Conservation (phyloP, 2,329 filamentous ascomycete genomes). For the Xylaria sp. region DNA sequence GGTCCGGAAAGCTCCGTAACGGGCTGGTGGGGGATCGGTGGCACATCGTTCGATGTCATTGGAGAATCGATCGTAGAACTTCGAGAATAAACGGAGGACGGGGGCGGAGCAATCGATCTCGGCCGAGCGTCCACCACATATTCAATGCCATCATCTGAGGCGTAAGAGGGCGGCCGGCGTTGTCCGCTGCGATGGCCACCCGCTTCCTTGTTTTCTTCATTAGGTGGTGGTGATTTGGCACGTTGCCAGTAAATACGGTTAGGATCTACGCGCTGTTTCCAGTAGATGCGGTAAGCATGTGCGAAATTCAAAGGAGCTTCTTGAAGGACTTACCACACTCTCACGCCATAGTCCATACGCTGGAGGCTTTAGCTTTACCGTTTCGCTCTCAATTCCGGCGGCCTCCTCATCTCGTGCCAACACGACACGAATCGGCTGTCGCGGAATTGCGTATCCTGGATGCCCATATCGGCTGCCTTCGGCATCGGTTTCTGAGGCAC, state of each 20-base stretch:
- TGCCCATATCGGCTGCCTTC: conserved; percentile 18
- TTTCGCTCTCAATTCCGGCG: conserved; percentile 64
- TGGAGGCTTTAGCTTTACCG: conserved; percentile 73
- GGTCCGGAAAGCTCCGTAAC: conserved; percentile 51
- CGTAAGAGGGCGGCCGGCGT: conserved; percentile 77
- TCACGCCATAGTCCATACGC: conserved; percentile 88
- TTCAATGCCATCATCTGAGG: conserved; percentile 77
- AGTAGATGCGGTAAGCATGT: conserved; percentile 20
- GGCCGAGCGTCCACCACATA: conserved; percentile 77
- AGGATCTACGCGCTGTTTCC: conserved; percentile 76
- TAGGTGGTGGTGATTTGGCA: conserved; percentile 55
- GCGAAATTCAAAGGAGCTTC: not conserved
- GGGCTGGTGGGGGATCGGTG: conserved; percentile 61
- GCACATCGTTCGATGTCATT: conserved; percentile 59
- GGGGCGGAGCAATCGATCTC: conserved; percentile 62
- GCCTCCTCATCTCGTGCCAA: conserved; percentile 80
- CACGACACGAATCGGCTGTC: conserved; percentile 79
- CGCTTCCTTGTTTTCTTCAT: conserved; percentile 8
- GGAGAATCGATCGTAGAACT: conserved; percentile 53
- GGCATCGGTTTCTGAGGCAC: conserved; percentile 7
- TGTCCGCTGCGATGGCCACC: conserved; percentile 42
- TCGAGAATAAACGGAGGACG: conserved; percentile 34
- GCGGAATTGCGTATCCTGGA: conserved; percentile 75
- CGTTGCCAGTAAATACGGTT: conserved; percentile 85
- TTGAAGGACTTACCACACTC: conserved; percentile 73